These are phyloP conservation scores for Pseudoneurospora amorphoporcata DNA, from an alignment of 495 filamentous ascomycete species.

Conservation along the genomic window DNA sequence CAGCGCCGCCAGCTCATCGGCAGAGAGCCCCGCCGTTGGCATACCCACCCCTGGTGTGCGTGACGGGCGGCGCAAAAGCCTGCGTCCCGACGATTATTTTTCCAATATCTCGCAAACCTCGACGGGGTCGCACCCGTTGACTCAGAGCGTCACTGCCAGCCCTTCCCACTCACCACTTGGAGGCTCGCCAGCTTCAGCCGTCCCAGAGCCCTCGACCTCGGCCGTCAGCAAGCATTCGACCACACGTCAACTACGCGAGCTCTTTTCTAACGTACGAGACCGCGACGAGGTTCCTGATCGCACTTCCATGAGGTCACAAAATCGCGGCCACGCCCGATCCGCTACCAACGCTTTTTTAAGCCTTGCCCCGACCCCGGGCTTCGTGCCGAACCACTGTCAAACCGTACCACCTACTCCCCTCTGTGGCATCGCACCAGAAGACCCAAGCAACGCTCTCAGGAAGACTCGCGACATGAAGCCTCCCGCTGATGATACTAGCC, in stretches of 20 bases:
- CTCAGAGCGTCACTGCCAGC: slow-evolving; percentile 68
- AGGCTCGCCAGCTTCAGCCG: slow-evolving; percentile 19
- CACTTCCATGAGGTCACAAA: slow-evolving; percentile 15
- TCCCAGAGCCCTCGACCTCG: slow-evolving; percentile 33
- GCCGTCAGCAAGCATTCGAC: slow-evolving; percentile 19
- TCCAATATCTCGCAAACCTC: slow-evolving; percentile 30
- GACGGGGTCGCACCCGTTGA: slow-evolving; percentile 62
- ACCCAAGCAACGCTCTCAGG: slow-evolving; percentile 27
- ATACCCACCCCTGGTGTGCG: slow-evolving; percentile 28
- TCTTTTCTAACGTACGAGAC: slow-evolving; percentile 29
- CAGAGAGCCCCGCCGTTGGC: slow-evolving; percentile 29
- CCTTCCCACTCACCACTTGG: slow-evolving; percentile 44
- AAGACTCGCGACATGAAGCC: slow-evolving; percentile 38
- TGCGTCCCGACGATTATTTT: slow-evolving; percentile 63
- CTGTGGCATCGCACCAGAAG: slow-evolving; percentile 32
- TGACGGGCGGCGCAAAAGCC: slow-evolving; percentile 53
- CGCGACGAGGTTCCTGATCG: slow-evolving; percentile 33
- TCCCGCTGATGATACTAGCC: slow-evolving; percentile 31
- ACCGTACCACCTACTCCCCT: slow-evolving; percentile 38
- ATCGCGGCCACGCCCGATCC: slow-evolving; percentile 32
- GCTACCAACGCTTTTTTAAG: slow-evolving; percentile 46
- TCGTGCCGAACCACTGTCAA: slow-evolving; percentile 22
- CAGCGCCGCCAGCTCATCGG: slow-evolving; percentile 46
- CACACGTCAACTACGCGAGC: slow-evolving; percentile 26
- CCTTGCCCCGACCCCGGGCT: slow-evolving; percentile 17